Evolutionary conservation across 116 monocot genomes (phyloP).

Genomic region (Posidonia oceanica): DNA sequence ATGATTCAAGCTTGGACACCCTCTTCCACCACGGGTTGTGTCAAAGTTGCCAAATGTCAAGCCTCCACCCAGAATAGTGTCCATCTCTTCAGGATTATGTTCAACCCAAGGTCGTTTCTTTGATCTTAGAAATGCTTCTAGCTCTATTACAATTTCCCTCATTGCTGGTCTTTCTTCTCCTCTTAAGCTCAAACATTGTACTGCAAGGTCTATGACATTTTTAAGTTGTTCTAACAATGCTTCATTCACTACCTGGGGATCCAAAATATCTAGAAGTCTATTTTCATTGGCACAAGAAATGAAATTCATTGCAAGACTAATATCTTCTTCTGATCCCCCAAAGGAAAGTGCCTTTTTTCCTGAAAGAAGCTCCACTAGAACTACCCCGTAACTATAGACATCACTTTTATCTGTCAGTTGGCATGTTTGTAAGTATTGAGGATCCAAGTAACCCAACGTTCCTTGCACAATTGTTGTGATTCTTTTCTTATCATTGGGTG

Average conservation of each 20-base stretch:
- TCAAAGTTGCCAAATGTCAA: too few species aligned
- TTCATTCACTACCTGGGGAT: neutral
- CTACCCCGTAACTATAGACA: conserved; percentile 24
- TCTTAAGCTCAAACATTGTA: neutral
- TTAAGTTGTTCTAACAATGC: neutral
- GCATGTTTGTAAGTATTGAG: conserved; percentile 16
- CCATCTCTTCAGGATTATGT: too few species aligned
- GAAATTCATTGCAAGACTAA: neutral
- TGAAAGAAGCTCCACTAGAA: conserved; percentile 20
- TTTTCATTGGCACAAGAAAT: neutral
- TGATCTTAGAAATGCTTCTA: neutral
- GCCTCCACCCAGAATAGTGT: too few species aligned
- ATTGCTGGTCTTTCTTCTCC: conserved; percentile 11
- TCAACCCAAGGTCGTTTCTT: neutral
- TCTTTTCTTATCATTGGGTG: neutral
- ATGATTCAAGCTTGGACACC: too few species aligned
- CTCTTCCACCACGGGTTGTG: too few species aligned
- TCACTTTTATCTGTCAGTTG: conserved; percentile 21
- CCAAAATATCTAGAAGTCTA: conserved; percentile 2
- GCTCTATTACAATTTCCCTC: conserved; percentile 7
- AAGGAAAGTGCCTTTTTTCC: neutral
- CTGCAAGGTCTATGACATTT: conserved; percentile 1
- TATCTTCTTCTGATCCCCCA: neutral
- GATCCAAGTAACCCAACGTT: conserved; percentile 18
- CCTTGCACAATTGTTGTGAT: conserved; percentile 1